Evolutionary conservation across 192 early-diverging fungal genomes (phyloP).

Genomic region (Lobosporangium transversale): DNA sequence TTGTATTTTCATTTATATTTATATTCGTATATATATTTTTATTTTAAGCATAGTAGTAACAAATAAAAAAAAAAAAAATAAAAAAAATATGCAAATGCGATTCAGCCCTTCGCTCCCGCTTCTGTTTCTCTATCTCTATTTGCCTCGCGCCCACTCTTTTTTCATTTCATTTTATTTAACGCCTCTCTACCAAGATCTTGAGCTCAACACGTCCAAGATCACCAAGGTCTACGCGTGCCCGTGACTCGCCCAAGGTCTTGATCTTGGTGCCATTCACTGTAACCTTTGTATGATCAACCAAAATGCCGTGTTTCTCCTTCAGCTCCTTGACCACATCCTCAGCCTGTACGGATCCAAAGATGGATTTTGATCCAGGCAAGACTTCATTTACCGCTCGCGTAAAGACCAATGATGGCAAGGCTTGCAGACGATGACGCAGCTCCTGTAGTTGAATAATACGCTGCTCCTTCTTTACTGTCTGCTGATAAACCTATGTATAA

Average conservation of each 20-base stretch:
- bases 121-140: too few relatives aligned
- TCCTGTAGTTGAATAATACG: conserved; percentile 45
- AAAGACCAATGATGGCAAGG: conserved; percentile 33
- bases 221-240: conserved; percentile 48
- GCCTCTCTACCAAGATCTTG: conserved; percentile 50
- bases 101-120: too few relatives aligned
- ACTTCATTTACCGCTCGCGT: conserved; percentile 48
- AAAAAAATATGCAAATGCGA: too few relatives aligned
- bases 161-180: conserved; percentile 5
- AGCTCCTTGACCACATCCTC: conserved; percentile 53
- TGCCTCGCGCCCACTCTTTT: too few relatives aligned
- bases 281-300: conserved; percentile 29
- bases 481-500: conserved; percentile 23
- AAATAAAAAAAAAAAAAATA: too few relatives aligned
- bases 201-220: conserved; percentile 40
- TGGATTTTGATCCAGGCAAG: conserved; percentile 47
- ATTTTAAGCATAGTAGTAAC: too few relatives aligned
- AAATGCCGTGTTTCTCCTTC: conserved; percentile 43
- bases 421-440: conserved; percentile 37
- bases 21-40: too few relatives aligned
- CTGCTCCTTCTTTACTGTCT: conserved; percentile 45
- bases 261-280: conserved; percentile 46
- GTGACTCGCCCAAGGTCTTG: conserved; percentile 46
- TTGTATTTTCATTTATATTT: too few relatives aligned
- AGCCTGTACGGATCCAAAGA: conserved; percentile 51